Percentiles rank a stretch among this genome's conserved stretches.
Conservation (phyloP, 2,329 filamentous ascomycete species). For the Exutisphaerella laricina region DNA sequence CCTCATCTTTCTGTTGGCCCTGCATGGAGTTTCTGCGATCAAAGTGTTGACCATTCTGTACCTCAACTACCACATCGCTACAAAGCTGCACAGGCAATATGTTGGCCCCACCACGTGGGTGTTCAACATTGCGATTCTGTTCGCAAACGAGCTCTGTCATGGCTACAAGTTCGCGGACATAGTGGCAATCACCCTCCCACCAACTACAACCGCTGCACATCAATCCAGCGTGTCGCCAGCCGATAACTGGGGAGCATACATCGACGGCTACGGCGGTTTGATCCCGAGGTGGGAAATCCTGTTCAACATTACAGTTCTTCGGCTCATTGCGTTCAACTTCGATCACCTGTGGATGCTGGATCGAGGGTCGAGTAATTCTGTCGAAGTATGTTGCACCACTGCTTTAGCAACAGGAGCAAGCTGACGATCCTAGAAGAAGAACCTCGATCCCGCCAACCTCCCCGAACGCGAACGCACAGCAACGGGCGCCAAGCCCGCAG, state of each 20-base stretch:
- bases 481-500: constrained; percentile 62
- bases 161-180: constrained; percentile 71
- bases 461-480: constrained; percentile 83
- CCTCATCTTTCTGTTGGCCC: constrained; percentile 65
- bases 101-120: constrained; percentile 76
- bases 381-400: constrained; percentile 67
- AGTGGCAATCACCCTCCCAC: constrained; percentile 47
- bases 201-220: constrained; percentile 36
- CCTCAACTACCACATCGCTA: constrained; percentile 76
- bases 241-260: constrained; percentile 58
- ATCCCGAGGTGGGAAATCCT: constrained; percentile 91
- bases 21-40: constrained; percentile 79
- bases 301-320: constrained; percentile 91
- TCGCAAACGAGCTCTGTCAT: constrained; percentile 77
- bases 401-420: constrained; percentile 50
- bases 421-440: constrained; percentile 75
- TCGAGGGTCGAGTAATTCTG: constrained; percentile 55
- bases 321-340: constrained; percentile 92
- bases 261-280: constrained; percentile 79
- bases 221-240: constrained; percentile 20
- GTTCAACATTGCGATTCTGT: constrained; percentile 80
- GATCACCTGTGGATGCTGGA: constrained; percentile 92
- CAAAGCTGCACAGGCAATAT: constrained; percentile 60
- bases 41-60: constrained; percentile 79
- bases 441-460: constrained; percentile 78